These are phyloP conservation scores for Thraustochytrium striatum DNA, from an alignment of 352 stramenopile species.

Conservation along the genomic window DNA sequence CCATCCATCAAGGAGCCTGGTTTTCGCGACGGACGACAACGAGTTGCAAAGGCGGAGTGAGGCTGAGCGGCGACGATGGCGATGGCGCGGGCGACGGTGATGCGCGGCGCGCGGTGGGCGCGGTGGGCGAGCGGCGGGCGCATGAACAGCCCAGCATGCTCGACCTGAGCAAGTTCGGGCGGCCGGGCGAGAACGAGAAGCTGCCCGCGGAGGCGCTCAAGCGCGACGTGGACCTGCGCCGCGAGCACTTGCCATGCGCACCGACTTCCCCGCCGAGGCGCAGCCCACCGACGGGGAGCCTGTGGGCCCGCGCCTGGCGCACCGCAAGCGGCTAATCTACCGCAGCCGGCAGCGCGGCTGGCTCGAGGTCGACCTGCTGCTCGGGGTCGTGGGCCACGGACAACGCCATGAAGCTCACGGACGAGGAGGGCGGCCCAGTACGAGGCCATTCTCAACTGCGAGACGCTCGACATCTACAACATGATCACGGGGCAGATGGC, in stretches of 20 bases:
- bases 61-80: too few species aligned
- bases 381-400: conserved; percentile 86
- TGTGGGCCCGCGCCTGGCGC: conserved; percentile 48
- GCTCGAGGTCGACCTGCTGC: conserved; percentile 89
- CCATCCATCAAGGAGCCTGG: not conserved
- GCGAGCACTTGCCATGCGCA: conserved; percentile 1
- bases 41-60: too few species aligned
- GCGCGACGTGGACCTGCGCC: not conserved
- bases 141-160: conserved; percentile 1
- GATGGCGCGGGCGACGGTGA: too few species aligned
- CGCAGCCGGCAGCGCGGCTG: conserved; percentile 89
- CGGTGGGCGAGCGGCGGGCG: not conserved
- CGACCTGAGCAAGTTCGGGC: conserved; percentile 19
- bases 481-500: conserved; percentile 81
- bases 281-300: conserved; percentile 1
- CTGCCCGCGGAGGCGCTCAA: conserved; percentile 5
- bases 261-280: not conserved
- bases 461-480: conserved; percentile 98
- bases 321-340: conserved; percentile 86
- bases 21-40: too few species aligned
- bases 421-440: conserved; percentile 82
- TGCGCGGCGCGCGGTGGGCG: not conserved
- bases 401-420: conserved; percentile 74
- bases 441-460: conserved; percentile 90
- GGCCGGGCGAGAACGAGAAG: not conserved